Percentiles rank a stretch among this genome's conserved stretches.
phyloP scores from a whole-genome alignment of 139 green algal species.

The Zygnema circumcarinatum region DNA sequence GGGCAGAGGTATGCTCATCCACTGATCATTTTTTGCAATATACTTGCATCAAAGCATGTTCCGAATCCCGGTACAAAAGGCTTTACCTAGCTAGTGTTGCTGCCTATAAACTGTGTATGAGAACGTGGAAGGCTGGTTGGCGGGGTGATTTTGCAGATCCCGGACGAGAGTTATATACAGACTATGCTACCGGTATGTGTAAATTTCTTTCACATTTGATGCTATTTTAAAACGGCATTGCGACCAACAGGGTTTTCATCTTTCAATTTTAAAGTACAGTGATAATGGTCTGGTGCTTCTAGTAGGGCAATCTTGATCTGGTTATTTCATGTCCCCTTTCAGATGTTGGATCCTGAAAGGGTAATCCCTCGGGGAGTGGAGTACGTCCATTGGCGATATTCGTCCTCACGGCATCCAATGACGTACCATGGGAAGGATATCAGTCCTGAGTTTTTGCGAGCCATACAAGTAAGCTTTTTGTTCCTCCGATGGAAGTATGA shows the following conservation, averaged over 20 bases:
- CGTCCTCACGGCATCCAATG: conserved; percentile 30
- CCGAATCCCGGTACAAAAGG: no score
- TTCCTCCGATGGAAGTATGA: no score
- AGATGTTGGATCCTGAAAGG: conserved; percentile 30
- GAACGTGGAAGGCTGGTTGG: no score
- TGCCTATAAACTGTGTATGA: no score
- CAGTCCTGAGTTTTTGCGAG: conserved; percentile 1
- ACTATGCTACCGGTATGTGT: conserved; percentile 37
- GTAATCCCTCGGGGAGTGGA: conserved; percentile 25
- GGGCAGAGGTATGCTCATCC: conserved; percentile 10
- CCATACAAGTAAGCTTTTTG: conserved; percentile 5
- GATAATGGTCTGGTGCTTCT: not conserved
- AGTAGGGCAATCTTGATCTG: not conserved
- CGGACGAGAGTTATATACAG: conserved; percentile 51
- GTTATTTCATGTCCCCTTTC: not conserved
- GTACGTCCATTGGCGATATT: conserved; percentile 43
- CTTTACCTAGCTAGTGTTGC: no score
- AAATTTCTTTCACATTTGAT: not conserved
- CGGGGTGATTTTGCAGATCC: conserved; percentile 45
- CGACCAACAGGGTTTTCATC: not conserved
- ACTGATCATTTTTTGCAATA: no score
- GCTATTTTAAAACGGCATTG: not conserved
- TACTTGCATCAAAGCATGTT: no score
- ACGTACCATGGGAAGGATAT: not conserved
- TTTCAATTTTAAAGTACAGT: not conserved